A percentile compares a stretch with the other conserved stretches of the same genome.
Evolutionary conservation across 306 rosid genomes (phyloP).

Genomic region (Malus asiatica): DNA sequence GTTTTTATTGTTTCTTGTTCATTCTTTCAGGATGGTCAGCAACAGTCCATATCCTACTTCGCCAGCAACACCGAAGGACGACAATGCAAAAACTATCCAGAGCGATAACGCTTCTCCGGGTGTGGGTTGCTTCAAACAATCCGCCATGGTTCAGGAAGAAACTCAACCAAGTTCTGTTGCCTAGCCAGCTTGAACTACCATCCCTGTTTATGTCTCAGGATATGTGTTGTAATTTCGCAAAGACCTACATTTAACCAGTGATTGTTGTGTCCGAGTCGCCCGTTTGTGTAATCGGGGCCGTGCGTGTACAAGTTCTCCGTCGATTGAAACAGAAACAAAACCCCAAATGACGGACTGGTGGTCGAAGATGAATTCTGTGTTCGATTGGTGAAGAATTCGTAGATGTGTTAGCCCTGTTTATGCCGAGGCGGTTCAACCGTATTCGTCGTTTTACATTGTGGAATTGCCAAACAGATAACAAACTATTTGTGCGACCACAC

Average conservation of each 20-base stretch:
- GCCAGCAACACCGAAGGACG: constrained; percentile 17
- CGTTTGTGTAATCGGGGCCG: background rate
- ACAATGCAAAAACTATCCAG: constrained; percentile 7
- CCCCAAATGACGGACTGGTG: background rate
- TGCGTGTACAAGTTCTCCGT: background rate
- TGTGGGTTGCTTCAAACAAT: constrained; percentile 16
- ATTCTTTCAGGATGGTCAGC: constrained; percentile 42
- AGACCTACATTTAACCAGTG: background rate
- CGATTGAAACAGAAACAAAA: background rate
- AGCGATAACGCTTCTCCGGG: constrained; percentile 14
- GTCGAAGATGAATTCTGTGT: background rate
- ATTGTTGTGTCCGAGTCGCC: background rate
- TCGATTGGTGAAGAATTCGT: background rate
- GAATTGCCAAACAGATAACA: background rate
- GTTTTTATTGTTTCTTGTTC: background rate
- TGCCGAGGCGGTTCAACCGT: background rate
- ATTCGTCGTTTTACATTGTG: background rate
- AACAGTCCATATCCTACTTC: constrained; percentile 45
- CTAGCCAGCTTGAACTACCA: constrained; percentile 11
- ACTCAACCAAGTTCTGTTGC: constrained; percentile 19
- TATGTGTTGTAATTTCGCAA: background rate
- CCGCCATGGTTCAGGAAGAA: constrained; percentile 14
- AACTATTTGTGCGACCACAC: background rate
- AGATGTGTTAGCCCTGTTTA: background rate
- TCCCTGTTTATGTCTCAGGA: background rate